phyloP scores from a whole-genome alignment of 2,329 filamentous ascomycete genomes.

The Coniochaeta ligniaria region DNA sequence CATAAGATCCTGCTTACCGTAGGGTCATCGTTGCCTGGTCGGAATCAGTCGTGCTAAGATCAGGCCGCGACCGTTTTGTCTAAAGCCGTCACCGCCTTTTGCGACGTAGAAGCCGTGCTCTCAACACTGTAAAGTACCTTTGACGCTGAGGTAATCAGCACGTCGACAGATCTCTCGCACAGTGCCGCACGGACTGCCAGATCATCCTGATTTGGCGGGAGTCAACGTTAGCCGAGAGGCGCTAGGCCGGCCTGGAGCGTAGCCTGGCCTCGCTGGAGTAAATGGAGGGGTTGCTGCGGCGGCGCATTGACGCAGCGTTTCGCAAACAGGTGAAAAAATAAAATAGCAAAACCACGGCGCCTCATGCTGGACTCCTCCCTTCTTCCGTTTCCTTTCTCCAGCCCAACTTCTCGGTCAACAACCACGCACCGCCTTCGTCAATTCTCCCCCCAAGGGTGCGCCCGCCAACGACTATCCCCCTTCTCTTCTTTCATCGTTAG shows the following conservation, averaged over 20 bases:
- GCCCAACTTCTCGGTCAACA: constrained; percentile 3
- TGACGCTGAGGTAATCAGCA: neutral
- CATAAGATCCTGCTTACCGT: too few species aligned
- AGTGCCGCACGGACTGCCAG: neutral
- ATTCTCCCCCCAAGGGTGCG: constrained; percentile 24
- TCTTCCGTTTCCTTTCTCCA: constrained; percentile 1
- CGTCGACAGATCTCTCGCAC: neutral
- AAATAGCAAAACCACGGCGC: neutral
- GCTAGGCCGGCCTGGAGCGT: neutral
- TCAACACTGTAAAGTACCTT: too few species aligned
- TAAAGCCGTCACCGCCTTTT: neutral
- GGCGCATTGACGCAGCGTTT: neutral
- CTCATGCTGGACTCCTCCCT: neutral
- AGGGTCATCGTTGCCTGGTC: too few species aligned
- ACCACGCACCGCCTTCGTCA: constrained; percentile 28
- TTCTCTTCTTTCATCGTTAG: constrained; percentile 22
- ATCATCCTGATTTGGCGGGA: neutral
- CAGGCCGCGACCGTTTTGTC: neutral
- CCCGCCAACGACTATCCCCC: constrained; percentile 17
- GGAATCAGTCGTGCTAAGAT: neutral
- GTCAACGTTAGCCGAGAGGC: neutral
- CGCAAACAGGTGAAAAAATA: neutral
- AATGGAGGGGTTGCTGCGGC: neutral
- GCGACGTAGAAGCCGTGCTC: neutral
- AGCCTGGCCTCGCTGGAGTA: neutral